Base-by-base conservation (phyloP, 768 basidiomycete species). In the Mycena kentingensis region DNA sequence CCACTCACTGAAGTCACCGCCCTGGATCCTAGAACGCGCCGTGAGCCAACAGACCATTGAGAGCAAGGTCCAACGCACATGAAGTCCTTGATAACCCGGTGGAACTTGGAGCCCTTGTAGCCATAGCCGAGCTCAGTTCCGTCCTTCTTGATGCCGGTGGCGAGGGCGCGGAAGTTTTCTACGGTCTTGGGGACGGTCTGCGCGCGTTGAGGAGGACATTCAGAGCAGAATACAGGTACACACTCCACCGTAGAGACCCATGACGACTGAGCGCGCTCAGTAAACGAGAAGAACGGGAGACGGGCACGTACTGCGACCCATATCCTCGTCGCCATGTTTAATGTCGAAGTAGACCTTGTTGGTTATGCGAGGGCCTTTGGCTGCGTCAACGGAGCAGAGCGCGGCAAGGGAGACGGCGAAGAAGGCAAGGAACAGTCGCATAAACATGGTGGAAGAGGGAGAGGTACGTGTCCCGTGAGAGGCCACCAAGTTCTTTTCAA, bases 91-190 rank as follows among this genome's bases (percentile, higher is more conserved):
- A 97, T 96, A 55, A 98, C 83, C 67, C 95, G 88, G 74, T 99
- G 96, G 84, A 99, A 99, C 61, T 86, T 87, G 54, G 93, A 94
- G 37, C 92, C 94, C 72, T 96, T 88, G 81, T 93, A 99, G 10
- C 95, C 94, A 65, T 79, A 96, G 16, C 87, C 93, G 42, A 89
- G 81, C 16, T 83, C 82, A 48, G 78, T 78, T 54, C 90, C 90
- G 52, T 89, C 83, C 74, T 88, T 91, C 61, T 80, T 83, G 63
- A 84, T 77, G 52, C 95, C 91, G 31, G 93, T 91, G 12, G 90
- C 77, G 60, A 99, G 80, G 42, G 93, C 92, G 51, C 93, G 88
- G 84, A 98, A 98, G 82, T 98, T 98, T 80, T 94, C 95, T 22
- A 78, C 94, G 27, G 95, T 98, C 75, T 95, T 95, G 49, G 95